Evolutionary conservation across 2,329 filamentous ascomycete genomes (phyloP), one percentile per base, ranked within the genome.

Genomic region (Lasiodiplodia sp.): DNA sequence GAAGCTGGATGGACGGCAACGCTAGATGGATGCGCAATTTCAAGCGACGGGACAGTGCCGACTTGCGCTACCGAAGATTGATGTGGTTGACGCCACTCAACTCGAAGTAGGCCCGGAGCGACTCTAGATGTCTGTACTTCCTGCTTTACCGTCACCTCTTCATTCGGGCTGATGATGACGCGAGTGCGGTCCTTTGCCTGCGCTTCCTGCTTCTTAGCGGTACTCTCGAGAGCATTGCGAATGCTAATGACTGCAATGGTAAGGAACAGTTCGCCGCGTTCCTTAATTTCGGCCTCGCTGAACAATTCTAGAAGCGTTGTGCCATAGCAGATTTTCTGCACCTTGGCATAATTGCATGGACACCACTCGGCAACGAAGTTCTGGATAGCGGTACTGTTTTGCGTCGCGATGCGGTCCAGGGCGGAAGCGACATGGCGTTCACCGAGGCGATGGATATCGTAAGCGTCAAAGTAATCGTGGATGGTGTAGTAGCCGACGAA

Each of bases 391-490:
- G 68, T 57, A 34, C 58, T 69, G 63, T 78, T 79, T 16, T 75
- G 71, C 1, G 56, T 60, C 6, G 70, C 71, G 49, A 80, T 75
- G 71, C 74, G 75, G 5, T 64, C 63, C 18, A 80, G 70, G 4
- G 77, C 72, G 51, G 74, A 67, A n/a, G 71, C 49, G 51, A 77
- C 76, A 55, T 77, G 78, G 1, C 49, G n/a, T 12, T 71, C 68
- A 2, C 71, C 70, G n/a, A 79, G 74, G 10, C 76, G n/a, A 40
- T 77, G 73, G 25, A 80, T 75, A 47, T 80, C 78, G 68, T 70
- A 55, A 10, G 70, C 69, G 56, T 80, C 78, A 75, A 77, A 80
- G 10, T 79, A 72, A 64, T 80, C 78, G 37, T 71, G 38, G 11
- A 79, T 74, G 7, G 58, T 68, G 72, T 73, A 78, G 37, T 40